Percentiles rank a stretch among this genome's conserved stretches.
Evolutionary conservation across 1,139 yeast genomes (phyloP).

Genomic region (Entelexis sorbosivorans): DNA sequence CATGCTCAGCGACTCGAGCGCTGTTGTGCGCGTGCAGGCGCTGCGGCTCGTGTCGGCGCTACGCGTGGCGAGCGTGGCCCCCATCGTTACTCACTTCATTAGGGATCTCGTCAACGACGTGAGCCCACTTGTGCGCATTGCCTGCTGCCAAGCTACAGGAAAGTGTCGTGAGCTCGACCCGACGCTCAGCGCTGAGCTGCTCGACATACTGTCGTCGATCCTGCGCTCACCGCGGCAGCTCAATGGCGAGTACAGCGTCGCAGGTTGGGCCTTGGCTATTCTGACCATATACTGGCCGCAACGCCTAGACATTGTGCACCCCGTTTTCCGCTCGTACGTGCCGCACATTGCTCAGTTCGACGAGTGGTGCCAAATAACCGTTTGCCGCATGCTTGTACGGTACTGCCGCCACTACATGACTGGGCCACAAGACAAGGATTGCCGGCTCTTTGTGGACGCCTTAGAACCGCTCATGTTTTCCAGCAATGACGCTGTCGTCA

Average conservation of each 20-base stretch:
- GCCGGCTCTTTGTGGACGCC: conserved; percentile 42
- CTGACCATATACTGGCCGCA: conserved; percentile 46
- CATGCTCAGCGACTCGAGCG: conserved; percentile 57
- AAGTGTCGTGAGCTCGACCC: conserved; percentile 46
- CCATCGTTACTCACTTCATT: conserved; percentile 64
- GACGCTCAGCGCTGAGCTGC: conserved; percentile 37
- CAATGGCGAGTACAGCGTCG: conserved; percentile 41
- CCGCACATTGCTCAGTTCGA: conserved; percentile 47
- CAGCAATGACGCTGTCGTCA: conserved; percentile 48
- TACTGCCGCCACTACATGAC: conserved; percentile 55
- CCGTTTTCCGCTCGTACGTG: conserved; percentile 55
- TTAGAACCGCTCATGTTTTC: conserved; percentile 39
- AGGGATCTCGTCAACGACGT: conserved; percentile 60
- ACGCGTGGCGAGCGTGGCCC: conserved; percentile 64
- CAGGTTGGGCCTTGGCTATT: conserved; percentile 56
- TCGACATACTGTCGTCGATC: conserved; percentile 38
- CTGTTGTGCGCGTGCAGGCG: conserved; percentile 59
- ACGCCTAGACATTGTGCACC: conserved; percentile 57
- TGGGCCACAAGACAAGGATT: conserved; percentile 49
- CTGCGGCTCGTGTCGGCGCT: conserved; percentile 74
- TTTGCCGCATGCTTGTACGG: conserved; percentile 53
- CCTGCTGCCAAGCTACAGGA: conserved; percentile 67
- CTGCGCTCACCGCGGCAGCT: conserved; percentile 49
- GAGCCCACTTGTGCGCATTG: conserved; percentile 65
- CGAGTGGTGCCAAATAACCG: conserved; percentile 59